phyloP scores from a whole-genome alignment of 129 eudicot genomes.

The Calendula officinalis region DNA sequence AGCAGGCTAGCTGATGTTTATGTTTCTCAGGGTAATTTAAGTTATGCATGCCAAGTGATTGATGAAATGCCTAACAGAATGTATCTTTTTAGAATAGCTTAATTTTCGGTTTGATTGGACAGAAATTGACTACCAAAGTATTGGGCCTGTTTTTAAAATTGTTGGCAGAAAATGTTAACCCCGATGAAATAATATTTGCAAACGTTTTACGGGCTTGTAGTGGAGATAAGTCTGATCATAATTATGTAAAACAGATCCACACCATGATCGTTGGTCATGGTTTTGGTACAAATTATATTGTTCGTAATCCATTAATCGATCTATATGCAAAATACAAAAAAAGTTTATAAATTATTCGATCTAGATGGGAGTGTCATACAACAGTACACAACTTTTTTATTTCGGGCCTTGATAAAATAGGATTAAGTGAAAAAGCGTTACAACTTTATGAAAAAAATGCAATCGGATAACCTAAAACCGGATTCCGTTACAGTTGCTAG shows the following conservation, averaged over 20 bases:
- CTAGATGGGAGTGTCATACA: too few relatives aligned
- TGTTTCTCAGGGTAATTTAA: slow-evolving; percentile 38
- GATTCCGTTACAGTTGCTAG: slow-evolving; percentile 85
- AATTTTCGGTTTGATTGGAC: slow-evolving; percentile 34
- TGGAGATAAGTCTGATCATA: slow-evolving; percentile 32
- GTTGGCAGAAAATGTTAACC: slow-evolving; percentile 35
- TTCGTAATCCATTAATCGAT: slow-evolving; percentile 69
- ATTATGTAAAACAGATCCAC: slow-evolving; percentile 52
- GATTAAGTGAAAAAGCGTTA: slow-evolving; percentile 54
- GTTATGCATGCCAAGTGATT: slow-evolving; percentile 41
- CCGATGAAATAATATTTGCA: slow-evolving; percentile 51
- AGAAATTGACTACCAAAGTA: slow-evolving; percentile 30
- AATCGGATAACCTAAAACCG: slow-evolving; percentile 62
- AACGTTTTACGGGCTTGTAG: slow-evolving; percentile 46
- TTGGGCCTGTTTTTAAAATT: slow-evolving; percentile 45
- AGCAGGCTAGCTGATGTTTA: slow-evolving; percentile 49
- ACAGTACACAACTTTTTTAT: too few relatives aligned
- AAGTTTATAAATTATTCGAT: slow-evolving; percentile 49
- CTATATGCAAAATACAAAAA: slow-evolving; percentile 66
- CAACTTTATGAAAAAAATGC: slow-evolving; percentile 66
- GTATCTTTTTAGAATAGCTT: slow-evolving; percentile 55
- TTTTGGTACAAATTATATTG: slow-evolving; percentile 41
- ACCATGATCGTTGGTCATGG: slow-evolving; percentile 50
- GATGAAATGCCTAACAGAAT: slow-evolving; percentile 52
- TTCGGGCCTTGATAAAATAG: slow-evolving; percentile 74